Conservation (phyloP, 1,139 yeast genomes). For the Debaryomyces coudertii region DNA sequence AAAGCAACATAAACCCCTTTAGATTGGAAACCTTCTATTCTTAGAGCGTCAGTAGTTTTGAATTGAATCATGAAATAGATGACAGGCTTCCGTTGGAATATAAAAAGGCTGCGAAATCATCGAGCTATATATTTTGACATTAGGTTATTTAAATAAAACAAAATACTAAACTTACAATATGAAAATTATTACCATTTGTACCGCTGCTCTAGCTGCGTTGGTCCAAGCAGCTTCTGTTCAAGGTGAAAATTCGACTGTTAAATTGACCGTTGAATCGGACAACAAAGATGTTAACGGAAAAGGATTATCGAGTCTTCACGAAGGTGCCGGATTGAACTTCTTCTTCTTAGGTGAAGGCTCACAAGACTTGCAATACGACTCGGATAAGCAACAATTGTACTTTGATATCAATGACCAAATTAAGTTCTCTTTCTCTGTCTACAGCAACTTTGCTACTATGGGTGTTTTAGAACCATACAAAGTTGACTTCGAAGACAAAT, state of each 20-base stretch:
- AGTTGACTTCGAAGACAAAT: constrained; percentile 24
- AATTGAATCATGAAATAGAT: background rate
- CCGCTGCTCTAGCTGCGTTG: constrained; percentile 27
- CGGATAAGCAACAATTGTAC: background rate
- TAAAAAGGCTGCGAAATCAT: background rate
- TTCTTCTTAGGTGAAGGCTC: constrained; percentile 34
- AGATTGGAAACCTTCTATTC: background rate
- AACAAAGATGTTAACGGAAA: constrained; percentile 26
- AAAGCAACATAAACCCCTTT: background rate
- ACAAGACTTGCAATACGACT: constrained; percentile 16
- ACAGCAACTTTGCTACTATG: constrained; percentile 6
- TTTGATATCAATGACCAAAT: constrained; percentile 9
- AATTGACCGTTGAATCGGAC: constrained; percentile 22
- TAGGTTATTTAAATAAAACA: background rate
- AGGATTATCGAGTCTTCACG: constrained; percentile 43
- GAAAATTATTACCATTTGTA: constrained; percentile 22
- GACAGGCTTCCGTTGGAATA: background rate
- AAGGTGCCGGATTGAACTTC: constrained; percentile 61
- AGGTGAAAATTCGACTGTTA: background rate
- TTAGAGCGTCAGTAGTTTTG: background rate
- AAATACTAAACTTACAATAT: constrained; percentile 14
- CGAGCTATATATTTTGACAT: background rate
- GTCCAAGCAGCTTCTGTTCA: constrained; percentile 7
- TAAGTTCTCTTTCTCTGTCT: constrained; percentile 8
- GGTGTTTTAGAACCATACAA: constrained; percentile 17